Conservation (phyloP, 2,329 filamentous ascomycete species). For the Pyrenophora teres region DNA sequence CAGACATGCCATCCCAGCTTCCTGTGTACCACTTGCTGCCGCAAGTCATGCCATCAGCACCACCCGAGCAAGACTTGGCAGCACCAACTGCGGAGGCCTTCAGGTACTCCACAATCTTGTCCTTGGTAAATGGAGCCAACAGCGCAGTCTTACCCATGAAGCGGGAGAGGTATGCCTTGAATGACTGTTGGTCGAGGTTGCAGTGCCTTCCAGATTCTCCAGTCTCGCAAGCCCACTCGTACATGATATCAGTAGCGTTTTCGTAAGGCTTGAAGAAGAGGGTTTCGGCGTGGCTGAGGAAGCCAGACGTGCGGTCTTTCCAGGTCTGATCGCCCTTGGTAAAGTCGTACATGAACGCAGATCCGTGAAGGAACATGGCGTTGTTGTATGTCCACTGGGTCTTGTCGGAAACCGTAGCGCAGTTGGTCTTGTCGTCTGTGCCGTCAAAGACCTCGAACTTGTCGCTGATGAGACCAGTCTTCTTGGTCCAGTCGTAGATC, state of each 20-base stretch:
- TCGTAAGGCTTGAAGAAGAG: constrained; percentile 60
- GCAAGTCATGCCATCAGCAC: constrained; percentile 48
- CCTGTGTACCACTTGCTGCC: constrained; percentile 54
- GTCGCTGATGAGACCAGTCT: constrained; percentile 57
- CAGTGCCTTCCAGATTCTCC: constrained; percentile 54
- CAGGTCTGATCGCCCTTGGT: constrained; percentile 56
- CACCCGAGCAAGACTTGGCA: constrained; percentile 51
- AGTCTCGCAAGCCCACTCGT: constrained; percentile 70
- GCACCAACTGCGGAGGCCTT: constrained; percentile 50
- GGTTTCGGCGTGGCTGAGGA: constrained; percentile 56
- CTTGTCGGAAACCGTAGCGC: constrained; percentile 54
- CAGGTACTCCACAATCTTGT: constrained; percentile 47
- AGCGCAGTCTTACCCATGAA: constrained; percentile 59
- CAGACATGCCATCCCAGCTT: constrained; percentile 48
- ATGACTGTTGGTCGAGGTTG: constrained; percentile 72
- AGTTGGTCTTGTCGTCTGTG: constrained; percentile 57
- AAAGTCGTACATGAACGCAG: constrained; percentile 62
- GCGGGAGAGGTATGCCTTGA: constrained; percentile 75
- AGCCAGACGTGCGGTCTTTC: constrained; percentile 62
- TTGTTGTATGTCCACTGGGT: constrained; percentile 64
- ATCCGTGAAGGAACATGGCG: constrained; percentile 60
- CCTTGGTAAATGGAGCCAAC: constrained; percentile 50
- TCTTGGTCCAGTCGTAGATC: constrained; percentile 63
- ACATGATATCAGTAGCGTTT: constrained; percentile 61
- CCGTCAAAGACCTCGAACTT: constrained; percentile 62